A percentile compares a stretch with the other conserved stretches of the same genome.
phyloP scores from a whole-genome alignment of 148 eudicot species.

The Vaccinium myrtillus region DNA sequence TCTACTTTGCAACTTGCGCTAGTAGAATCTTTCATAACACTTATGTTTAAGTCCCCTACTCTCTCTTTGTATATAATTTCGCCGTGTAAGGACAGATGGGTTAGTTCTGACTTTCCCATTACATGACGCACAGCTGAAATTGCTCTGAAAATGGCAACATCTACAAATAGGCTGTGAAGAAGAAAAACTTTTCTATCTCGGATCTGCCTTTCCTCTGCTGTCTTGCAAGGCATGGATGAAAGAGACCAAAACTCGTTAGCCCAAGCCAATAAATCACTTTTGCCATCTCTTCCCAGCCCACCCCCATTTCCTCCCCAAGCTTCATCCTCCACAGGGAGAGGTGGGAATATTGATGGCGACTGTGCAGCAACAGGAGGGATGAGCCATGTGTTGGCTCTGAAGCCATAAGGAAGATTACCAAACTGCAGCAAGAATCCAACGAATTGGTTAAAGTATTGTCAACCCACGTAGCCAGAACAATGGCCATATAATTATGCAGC shows the following conservation, averaged over 20 bases:
- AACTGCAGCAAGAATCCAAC: conserved; percentile 53
- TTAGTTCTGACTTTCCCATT: conserved; percentile 40
- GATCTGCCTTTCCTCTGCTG: conserved; percentile 90
- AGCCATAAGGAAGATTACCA: conserved; percentile 97
- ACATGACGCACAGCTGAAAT: conserved; percentile 63
- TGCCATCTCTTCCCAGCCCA: conserved; percentile 89
- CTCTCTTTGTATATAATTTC: conserved; percentile 53
- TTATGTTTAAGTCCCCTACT: conserved; percentile 74
- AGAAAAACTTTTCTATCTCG: conserved; percentile 96
- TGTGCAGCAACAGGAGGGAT: conserved; percentile 86
- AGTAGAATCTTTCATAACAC: conserved; percentile 71
- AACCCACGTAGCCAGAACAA: background rate
- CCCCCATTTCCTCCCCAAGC: conserved; percentile 99
- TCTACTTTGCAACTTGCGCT: conserved; percentile 86
- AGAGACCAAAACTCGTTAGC: conserved; percentile 74
- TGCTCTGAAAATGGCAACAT: conserved; percentile 89
- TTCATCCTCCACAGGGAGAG: conserved; percentile 89
- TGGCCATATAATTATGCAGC: background rate
- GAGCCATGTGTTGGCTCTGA: conserved; percentile 99
- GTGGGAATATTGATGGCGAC: conserved; percentile 63
- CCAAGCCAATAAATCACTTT: conserved; percentile 80
- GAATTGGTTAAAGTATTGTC: conserved; percentile 6
- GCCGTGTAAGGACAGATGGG: conserved; percentile 26
- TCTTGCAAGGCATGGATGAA: conserved; percentile 96
- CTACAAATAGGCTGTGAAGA: conserved; percentile 90